These are phyloP conservation scores for Cladophialophora chaetospira DNA, from an alignment of 2,329 filamentous ascomycete species.

Conservation along the genomic window DNA sequence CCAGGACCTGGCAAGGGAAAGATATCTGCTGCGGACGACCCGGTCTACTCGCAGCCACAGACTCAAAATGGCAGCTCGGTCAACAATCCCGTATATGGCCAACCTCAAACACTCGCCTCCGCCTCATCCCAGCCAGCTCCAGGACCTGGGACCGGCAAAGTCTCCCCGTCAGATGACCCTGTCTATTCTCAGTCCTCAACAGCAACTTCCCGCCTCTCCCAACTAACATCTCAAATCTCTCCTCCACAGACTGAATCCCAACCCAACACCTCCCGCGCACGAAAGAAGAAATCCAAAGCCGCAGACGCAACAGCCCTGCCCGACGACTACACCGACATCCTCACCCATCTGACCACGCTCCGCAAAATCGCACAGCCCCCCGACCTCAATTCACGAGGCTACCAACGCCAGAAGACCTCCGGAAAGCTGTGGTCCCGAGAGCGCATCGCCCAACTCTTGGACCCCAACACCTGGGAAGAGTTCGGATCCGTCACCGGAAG, in stretches of 20 bases:
- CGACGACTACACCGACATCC: conserved; percentile 65
- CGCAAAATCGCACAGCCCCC: conserved; percentile 58
- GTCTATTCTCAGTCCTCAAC: conserved; percentile 12
- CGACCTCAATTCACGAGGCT: conserved; percentile 57
- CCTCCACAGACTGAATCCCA: conserved; percentile 21
- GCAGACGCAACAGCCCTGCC: conserved; percentile 44
- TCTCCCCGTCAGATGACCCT: conserved; percentile 1
- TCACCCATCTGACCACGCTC: conserved; percentile 56
- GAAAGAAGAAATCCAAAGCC: conserved; percentile 24
- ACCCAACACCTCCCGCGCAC: conserved; percentile 38
- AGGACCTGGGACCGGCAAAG: background rate
- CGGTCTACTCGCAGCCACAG: background rate
- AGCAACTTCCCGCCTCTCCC: conserved; percentile 44
- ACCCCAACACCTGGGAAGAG: conserved; percentile 58
- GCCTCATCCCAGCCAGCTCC: background rate
- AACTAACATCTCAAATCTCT: conserved; percentile 51
- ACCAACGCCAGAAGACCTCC: conserved; percentile 62
- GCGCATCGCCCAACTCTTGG: conserved; percentile 59
- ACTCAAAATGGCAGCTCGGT: background rate
- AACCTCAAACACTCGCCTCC: background rate
- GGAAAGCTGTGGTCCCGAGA: conserved; percentile 69
- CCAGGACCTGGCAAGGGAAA: background rate
- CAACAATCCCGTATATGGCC: conserved; percentile 1
- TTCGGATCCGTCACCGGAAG: conserved; percentile 63
- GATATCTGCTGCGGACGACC: background rate